These are phyloP conservation scores for Diaporthe sp. DNA, from an alignment of 2,329 filamentous ascomycete genomes.

Conservation along the genomic window DNA sequence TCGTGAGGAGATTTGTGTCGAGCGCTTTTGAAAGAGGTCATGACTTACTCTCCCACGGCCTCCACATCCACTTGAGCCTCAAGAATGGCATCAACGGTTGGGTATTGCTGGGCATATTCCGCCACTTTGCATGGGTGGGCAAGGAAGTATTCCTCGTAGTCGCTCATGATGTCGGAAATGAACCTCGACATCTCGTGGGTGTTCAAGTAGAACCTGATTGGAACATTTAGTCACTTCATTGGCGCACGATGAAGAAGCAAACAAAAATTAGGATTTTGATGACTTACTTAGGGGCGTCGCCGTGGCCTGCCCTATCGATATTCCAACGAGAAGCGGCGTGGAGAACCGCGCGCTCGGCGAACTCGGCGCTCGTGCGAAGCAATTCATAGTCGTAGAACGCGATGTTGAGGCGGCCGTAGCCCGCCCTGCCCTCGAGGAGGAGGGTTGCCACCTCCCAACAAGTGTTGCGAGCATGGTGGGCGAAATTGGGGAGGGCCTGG, in stretches of 20 bases:
- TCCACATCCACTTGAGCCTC: neutral
- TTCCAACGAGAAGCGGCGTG: neutral
- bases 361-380: neutral
- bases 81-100: neutral
- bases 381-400: neutral
- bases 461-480: neutral
- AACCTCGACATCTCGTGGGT: neutral
- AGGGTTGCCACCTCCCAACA: neutral
- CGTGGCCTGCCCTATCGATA: too few species aligned
- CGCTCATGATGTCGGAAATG: neutral
- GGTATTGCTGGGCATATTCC: neutral
- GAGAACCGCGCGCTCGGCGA: neutral
- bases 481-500: neutral
- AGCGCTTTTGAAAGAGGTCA: accelerated
- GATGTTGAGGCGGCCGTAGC: neutral
- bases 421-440: neutral
- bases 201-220: neutral
- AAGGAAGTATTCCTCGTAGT: neutral
- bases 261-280: too few species aligned
- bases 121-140: neutral
- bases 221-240: neutral
- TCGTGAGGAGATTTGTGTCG: neutral
- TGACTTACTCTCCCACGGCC: neutral
- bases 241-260: too few species aligned
- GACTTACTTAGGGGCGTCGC: neutral